Evolutionary conservation across 495 filamentous ascomycete species (phyloP).

Genomic region (Podospora fimiseda): DNA sequence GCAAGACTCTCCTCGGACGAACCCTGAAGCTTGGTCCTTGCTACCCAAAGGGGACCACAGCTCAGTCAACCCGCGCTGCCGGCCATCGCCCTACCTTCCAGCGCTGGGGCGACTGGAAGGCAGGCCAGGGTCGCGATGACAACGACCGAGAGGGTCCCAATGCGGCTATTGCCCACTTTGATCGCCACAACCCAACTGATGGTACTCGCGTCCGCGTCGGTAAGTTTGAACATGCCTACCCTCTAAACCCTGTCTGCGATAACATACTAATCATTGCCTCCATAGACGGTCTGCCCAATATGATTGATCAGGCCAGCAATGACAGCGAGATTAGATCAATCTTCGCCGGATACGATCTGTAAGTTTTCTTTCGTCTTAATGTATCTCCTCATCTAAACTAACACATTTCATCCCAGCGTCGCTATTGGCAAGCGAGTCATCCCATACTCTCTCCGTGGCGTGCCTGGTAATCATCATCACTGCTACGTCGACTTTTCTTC

Average conservation of each 20-base stretch:
- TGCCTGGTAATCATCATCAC: slow-evolving; percentile 57
- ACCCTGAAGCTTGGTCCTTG: slow-evolving; percentile 58
- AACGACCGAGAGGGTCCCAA: slow-evolving; percentile 20
- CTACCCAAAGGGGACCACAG: slow-evolving; percentile 31
- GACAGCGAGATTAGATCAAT: slow-evolving; percentile 49
- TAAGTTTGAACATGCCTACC: not conserved
- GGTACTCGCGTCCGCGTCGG: slow-evolving; percentile 53
- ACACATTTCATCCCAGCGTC: slow-evolving; percentile 30
- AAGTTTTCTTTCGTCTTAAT: slow-evolving; percentile 16
- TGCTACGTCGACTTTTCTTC: slow-evolving; percentile 60
- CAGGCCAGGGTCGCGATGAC: not conserved
- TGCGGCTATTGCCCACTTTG: slow-evolving; percentile 15
- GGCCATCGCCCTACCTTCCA: slow-evolving; percentile 21
- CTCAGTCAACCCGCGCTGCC: slow-evolving; percentile 2
- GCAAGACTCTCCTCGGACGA: slow-evolving; percentile 46
- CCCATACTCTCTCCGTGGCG: slow-evolving; percentile 46
- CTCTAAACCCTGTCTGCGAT: not conserved
- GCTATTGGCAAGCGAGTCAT: slow-evolving; percentile 60
- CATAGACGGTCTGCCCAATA: slow-evolving; percentile 50
- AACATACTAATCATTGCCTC: not conserved
- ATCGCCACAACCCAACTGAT: slow-evolving; percentile 18
- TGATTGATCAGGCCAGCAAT: slow-evolving; percentile 50
- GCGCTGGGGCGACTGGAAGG: slow-evolving; percentile 37
- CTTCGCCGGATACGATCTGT: slow-evolving; percentile 54
- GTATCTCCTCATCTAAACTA: not conserved